Base-by-base conservation (phyloP, 1,284 basidiomycete genomes). In the Vanrija sp. region DNA sequence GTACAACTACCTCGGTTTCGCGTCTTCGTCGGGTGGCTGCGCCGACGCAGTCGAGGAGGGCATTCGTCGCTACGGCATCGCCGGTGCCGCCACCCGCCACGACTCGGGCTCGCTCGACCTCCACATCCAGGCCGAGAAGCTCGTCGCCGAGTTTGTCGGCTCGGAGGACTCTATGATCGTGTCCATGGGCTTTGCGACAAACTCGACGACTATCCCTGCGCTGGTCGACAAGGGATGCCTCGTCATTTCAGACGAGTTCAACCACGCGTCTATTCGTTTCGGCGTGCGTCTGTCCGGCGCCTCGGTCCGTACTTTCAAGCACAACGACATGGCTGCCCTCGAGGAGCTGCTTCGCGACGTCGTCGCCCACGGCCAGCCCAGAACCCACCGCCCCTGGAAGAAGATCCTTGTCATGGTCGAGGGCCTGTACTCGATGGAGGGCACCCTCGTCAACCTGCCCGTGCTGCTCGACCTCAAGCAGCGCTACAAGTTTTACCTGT, bases 1-100 rank as follows among this genome's bases (percentile, higher is more conserved):
- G 6, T 98, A 99, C 81, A 99, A 99, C 78, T 99, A 99, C 72
- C 89, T 99, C 65, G 95, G 96, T 6, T 99, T 98, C 69, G 95
- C 95, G 1, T 92, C 97, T 73, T 89, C 88, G 23, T 83, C 85
- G 15, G 95, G 96, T 24, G 89, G 88, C 10, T 97, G 93, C 68
- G 89, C 95, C 2, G 94, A 98, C 68, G 89, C 88, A 0, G 93
- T 93, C 16, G 90, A 94, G 68, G 86, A 88, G 62, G 78, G 80
- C 12, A 83, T 96, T 67, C 80, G 79, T 54, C 83, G 84, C 7
- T 93, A 90, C 68, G 93, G 94, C 39, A 78, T 96, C 35, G 84
- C 85, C 14, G 80, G 85, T 0, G 86, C 85, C 57, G 91, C 90
- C 20, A 72, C 87, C 10, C 83, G 93, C 42, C 81, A 92, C 31